phyloP scores from a whole-genome alignment of 192 early-diverging fungal genomes.

The Dissophora ornata region DNA sequence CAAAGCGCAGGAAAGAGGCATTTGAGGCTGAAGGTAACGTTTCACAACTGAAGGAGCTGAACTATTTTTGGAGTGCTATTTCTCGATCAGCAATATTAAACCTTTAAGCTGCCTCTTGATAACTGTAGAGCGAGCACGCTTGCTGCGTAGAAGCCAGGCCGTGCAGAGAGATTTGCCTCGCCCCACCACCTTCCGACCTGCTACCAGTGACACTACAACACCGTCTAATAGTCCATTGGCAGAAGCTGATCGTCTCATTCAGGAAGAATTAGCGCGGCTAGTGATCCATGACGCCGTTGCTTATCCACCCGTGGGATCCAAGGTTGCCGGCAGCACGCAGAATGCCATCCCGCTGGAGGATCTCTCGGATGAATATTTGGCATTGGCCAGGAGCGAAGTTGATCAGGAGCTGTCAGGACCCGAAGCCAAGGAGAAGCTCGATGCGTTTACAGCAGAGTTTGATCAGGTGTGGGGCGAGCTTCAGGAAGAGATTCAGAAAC shows the following conservation, averaged over 20 bases:
- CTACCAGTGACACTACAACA: constrained; percentile 23
- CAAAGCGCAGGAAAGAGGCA: constrained; percentile 60
- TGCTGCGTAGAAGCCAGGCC: constrained; percentile 75
- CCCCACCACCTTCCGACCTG: constrained; percentile 59
- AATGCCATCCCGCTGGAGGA: constrained; percentile 50
- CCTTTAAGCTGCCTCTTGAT: too few species aligned
- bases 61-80: too few species aligned
- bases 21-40: constrained; percentile 64
- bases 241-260: constrained; percentile 69
- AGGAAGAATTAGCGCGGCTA: constrained; percentile 77
- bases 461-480: constrained; percentile 40
- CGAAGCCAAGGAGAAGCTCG: constrained; percentile 49
- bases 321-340: constrained; percentile 55
- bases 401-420: constrained; percentile 52
- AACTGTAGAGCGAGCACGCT: constrained; percentile 59
- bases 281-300: constrained; percentile 77
- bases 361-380: constrained; percentile 70
- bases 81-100: too few species aligned
- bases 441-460: constrained; percentile 33
- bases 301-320: constrained; percentile 75
- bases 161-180: constrained; percentile 84
- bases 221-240: constrained; percentile 30
- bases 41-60: too few species aligned
- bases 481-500: constrained; percentile 17
- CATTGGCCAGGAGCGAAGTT: constrained; percentile 59